Evolutionary conservation across 148 eudicot species (phyloP).

Genomic region (Tetragonia tetragonoides): DNA sequence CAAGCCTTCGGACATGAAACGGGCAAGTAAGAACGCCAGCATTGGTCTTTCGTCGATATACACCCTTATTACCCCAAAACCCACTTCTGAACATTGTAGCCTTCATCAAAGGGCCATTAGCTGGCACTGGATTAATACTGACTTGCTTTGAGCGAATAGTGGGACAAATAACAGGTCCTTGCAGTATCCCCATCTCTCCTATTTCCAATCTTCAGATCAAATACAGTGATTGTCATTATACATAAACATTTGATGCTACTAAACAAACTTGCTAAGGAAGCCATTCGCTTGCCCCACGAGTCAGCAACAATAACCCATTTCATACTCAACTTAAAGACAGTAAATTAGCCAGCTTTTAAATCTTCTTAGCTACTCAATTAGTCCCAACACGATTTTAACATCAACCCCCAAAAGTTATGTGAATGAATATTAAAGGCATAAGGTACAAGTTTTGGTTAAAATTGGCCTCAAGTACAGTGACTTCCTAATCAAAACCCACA

Average conservation of each 20-base stretch:
- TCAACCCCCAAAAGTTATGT: no score
- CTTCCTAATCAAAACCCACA: background rate
- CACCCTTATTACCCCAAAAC: conserved; percentile 50
- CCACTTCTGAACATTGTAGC: conserved; percentile 43
- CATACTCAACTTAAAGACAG: conserved; percentile 8
- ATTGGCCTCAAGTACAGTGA: no score
- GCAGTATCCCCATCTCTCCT: conserved; percentile 67
- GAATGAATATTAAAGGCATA: no score
- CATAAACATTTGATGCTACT: background rate
- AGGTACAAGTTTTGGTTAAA: no score
- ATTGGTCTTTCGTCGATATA: conserved; percentile 29
- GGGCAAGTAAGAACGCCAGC: conserved; percentile 29
- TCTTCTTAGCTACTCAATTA: background rate
- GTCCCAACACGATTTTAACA: background rate
- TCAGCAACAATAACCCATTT: background rate
- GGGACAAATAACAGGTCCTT: conserved; percentile 75
- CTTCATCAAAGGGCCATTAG: conserved; percentile 42
- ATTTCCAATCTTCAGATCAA: conserved; percentile 17
- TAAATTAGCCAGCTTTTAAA: conserved; percentile 7
- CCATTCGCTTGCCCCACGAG: background rate
- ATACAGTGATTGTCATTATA: conserved; percentile 2
- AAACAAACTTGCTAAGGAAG: background rate
- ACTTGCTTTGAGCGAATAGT: conserved; percentile 55
- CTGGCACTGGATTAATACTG: conserved; percentile 42
- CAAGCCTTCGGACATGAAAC: conserved; percentile 31